Conservation (phyloP, 352 stramenopile species). For the Phytophthora podocarpi region DNA sequence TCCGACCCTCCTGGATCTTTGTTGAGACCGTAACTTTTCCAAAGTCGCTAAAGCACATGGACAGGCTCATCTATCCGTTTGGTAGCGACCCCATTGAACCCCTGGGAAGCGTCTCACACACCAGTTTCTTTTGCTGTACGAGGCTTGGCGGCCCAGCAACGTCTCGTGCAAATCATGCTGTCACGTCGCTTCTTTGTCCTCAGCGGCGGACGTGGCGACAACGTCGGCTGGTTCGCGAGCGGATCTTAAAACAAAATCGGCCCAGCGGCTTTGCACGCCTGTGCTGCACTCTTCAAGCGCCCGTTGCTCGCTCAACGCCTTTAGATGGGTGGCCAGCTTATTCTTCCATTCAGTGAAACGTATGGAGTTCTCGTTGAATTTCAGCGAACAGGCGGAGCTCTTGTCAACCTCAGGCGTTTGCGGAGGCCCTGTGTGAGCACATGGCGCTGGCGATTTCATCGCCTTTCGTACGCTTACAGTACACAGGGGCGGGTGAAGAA, state of each 20-base stretch:
- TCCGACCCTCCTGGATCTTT: background rate
- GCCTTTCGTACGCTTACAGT: too few species aligned
- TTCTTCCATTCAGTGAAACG: background rate
- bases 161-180: background rate
- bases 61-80: background rate
- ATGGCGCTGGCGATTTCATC: too few species aligned
- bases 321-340: background rate
- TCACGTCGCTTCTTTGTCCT: background rate
- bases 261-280: too few species aligned
- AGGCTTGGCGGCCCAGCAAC: background rate
- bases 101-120: background rate
- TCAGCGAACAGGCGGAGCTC: background rate
- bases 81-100: background rate
- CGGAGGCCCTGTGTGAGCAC: too few species aligned
- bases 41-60: constrained; percentile 7
- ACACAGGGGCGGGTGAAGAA: too few species aligned
- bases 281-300: background rate
- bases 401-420: background rate
- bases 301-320: background rate
- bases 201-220: background rate
- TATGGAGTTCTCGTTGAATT: background rate
- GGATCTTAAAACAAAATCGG: background rate
- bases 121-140: constrained; percentile 11
- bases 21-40: constrained; percentile 4
- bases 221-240: background rate